Percentiles rank a stretch among this genome's conserved stretches.
phyloP scores from a whole-genome alignment of 2,329 filamentous ascomycete species.

The Ceratocystis papillata region DNA sequence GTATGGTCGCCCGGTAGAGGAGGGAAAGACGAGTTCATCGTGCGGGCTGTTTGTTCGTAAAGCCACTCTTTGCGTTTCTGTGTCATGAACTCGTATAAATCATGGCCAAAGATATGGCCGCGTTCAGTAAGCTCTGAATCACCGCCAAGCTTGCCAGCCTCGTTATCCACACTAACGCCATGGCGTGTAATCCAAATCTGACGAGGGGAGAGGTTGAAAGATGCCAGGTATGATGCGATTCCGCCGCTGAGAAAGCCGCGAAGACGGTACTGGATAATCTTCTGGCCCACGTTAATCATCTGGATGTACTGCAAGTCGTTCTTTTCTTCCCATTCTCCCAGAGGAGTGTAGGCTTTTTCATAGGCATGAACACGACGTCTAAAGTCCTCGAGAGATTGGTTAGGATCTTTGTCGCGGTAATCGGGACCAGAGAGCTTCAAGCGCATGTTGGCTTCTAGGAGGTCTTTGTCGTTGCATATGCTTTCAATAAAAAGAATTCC shows the following conservation, averaged over 20 bases:
- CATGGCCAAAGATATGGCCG: constrained; percentile 66
- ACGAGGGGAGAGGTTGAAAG: constrained; percentile 88
- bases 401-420: constrained; percentile 86
- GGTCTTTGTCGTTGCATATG: constrained; percentile 70
- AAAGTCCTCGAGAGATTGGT: constrained; percentile 77
- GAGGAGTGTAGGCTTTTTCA: constrained; percentile 82
- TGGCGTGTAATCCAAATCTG: constrained; percentile 98
- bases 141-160: constrained; percentile 78
- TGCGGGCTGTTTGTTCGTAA: constrained; percentile 66
- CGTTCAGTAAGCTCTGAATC: constrained; percentile 75
- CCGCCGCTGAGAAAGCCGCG: constrained; percentile 85
- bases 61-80: constrained; percentile 73
- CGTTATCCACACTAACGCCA: constrained; percentile 82
- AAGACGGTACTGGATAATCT: constrained; percentile 81
- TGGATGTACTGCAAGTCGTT: constrained; percentile 90
- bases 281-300: constrained; percentile 95
- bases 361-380: constrained; percentile 86
- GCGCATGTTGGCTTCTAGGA: constrained; percentile 93
- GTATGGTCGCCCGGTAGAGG: constrained; percentile 83
- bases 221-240: constrained; percentile 87
- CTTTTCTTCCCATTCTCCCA: constrained; percentile 83
- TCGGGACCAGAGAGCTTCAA: constrained; percentile 91
- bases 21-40: constrained; percentile 70
- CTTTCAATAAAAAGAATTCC: constrained; percentile 94
- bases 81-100: constrained; percentile 75